These are phyloP conservation scores for Hypomontagnella submonticulosa DNA, from an alignment of 495 filamentous ascomycete genomes.

Conservation along the genomic window DNA sequence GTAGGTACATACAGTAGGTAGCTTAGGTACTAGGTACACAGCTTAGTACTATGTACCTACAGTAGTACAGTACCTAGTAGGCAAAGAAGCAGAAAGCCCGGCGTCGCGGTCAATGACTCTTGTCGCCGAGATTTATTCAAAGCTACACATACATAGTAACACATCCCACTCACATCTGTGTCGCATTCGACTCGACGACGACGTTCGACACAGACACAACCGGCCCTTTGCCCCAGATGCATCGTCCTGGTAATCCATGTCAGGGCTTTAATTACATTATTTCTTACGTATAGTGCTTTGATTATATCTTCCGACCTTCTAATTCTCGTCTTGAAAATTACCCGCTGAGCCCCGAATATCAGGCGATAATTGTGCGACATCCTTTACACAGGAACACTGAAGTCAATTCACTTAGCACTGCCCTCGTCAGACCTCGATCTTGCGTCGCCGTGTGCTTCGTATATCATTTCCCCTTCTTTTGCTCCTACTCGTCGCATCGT, in stretches of 20 bases:
- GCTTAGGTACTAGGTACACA: too few species aligned
- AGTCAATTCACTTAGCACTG: background rate
- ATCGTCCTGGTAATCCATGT: constrained; percentile 13
- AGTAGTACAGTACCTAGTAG: too few species aligned
- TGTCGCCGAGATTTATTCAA: constrained; percentile 2
- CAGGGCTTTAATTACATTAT: constrained; percentile 9
- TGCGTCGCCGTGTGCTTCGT: background rate
- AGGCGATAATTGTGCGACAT: background rate
- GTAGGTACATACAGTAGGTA: too few species aligned
- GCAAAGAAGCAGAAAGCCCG: background rate
- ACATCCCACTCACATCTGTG: constrained; percentile 5
- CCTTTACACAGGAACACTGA: background rate
- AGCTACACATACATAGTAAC: constrained; percentile 9
- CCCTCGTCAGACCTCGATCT: background rate
- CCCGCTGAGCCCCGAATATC: background rate
- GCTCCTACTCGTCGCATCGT: background rate
- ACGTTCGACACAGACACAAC: background rate
- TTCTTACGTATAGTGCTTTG: constrained; percentile 30
- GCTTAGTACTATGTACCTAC: too few species aligned
- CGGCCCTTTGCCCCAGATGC: constrained; percentile 32
- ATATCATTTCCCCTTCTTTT: background rate
- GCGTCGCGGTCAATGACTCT: constrained; percentile 14
- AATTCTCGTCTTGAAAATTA: background rate
- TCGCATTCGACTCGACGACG: constrained; percentile 22
- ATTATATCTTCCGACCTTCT: background rate